These are phyloP conservation scores for Saturnispora dispora DNA, from an alignment of 805 yeast genomes.

Conservation along the genomic window DNA sequence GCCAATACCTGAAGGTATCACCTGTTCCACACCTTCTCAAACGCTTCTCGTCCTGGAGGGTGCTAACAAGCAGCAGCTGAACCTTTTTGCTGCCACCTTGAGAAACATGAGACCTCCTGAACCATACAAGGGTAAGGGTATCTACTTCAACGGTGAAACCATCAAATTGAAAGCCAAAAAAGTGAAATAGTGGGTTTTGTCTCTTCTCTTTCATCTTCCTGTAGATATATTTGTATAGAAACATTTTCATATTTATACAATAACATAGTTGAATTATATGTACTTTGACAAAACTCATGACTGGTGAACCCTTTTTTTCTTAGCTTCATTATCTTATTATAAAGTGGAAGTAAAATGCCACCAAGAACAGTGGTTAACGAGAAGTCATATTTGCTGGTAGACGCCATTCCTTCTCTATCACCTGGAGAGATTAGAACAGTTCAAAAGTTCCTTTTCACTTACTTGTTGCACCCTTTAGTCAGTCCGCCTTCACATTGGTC, in stretches of 20 bases:
- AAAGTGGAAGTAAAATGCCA: background rate
- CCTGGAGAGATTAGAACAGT: background rate
- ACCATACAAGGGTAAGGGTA: constrained; percentile 97
- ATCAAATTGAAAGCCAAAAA: constrained; percentile 86
- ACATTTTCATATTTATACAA: background rate
- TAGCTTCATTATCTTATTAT: background rate
- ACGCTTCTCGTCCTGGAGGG: constrained; percentile 84
- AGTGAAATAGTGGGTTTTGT: constrained; percentile 52
- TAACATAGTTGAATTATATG: background rate
- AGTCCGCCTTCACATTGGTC: background rate
- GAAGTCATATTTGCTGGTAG: background rate
- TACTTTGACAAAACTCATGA: background rate
- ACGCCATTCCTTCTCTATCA: background rate
- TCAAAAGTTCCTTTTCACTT: constrained; percentile 1
- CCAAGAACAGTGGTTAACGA: background rate
- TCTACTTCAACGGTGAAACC: constrained; percentile 85
- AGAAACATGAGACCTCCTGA: constrained; percentile 91
- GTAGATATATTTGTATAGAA: constrained; percentile 4
- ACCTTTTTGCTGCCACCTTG: constrained; percentile 78
- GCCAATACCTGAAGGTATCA: constrained; percentile 66
- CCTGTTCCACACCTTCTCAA: constrained; percentile 72
- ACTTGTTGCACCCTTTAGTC: constrained; percentile 1
- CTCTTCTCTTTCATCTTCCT: background rate
- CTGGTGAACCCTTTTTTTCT: background rate
- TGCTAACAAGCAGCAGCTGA: constrained; percentile 76